Base-by-base conservation (phyloP, 176 grass and related monocot species). In the Oryza officinalis region DNA sequence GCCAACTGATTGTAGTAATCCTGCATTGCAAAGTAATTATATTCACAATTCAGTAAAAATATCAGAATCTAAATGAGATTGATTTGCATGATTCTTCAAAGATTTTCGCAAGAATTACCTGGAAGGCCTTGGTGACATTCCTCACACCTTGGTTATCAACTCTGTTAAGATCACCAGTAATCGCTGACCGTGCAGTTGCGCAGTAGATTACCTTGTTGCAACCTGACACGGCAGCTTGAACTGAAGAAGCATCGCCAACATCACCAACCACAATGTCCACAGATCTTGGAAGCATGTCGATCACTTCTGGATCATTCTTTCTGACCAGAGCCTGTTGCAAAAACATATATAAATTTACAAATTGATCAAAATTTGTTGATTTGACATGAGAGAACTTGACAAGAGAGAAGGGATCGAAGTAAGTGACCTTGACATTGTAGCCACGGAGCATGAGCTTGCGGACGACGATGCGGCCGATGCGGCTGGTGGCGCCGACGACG, bases 371-470 rank as follows among this genome's bases (percentile, higher is more conserved):
- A 6, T 18, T 22, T 57, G 52, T 57, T 18, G 17, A 57, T 57
- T 57, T 57, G 17, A 57, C 52, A 57, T 57, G 20, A 47, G 45
- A 15, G n/a, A 15, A 22, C 52, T 18, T 6, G 20, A 57, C 1
- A 57, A 8, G 52, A 22, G 8, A 7, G 52, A 22, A 49, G 46
- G 17, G 14, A 15, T 8, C 6, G 12, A 28, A 15, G 15, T 0
- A 6, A 18, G 15, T 6, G 80, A 97, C 94, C 90, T 94, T 98
- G 57, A 98, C 93, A 63, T 93, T 98, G 96, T 95, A 98, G 0
- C 96, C 96, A 7, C 96, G 91, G 72, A 98, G 90, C 96, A 90
- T 93, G 80, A 98, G 96, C 87, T 98, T 98, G 79, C 96, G 96
- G 78, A 98, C 91, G 72, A 98, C 88, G 40, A 15, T 92, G 75